Conservation (phyloP, 164 flowering plant species). For the Echeveria elegans region DNA sequence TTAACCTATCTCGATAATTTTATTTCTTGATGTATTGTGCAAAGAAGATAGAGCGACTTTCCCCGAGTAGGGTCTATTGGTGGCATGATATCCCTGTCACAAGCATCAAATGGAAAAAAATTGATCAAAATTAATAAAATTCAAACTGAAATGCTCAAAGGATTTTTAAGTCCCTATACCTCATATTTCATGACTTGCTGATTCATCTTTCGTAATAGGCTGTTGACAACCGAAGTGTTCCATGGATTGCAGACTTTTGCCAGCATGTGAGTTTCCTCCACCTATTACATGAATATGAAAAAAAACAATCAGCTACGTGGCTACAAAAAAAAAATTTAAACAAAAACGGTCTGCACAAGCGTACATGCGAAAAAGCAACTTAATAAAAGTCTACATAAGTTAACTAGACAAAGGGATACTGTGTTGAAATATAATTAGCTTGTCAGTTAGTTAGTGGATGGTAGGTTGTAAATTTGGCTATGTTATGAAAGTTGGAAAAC, state of each 20-base stretch:
- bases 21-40: conserved; percentile 56
- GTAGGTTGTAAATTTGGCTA: too few relatives aligned
- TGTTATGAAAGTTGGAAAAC: too few relatives aligned
- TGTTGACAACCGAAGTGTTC: conserved; percentile 45
- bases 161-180: conserved; percentile 31
- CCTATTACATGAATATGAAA: conserved; percentile 22
- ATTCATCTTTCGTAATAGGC: conserved; percentile 38
- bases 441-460: too few relatives aligned
- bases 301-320: neutral
- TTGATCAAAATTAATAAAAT: neutral
- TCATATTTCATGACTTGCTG: conserved; percentile 43
- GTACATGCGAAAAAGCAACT: too few relatives aligned
- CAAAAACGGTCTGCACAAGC: neutral
- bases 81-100: conserved; percentile 70
- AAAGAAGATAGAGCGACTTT: conserved; percentile 50
- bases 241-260: conserved; percentile 53
- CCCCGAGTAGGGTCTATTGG: conserved; percentile 47
- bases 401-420: too few relatives aligned
- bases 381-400: too few relatives aligned
- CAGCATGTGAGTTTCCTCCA: conserved; percentile 12
- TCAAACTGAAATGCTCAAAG: neutral
- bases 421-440: too few relatives aligned
- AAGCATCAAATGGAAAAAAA: neutral
- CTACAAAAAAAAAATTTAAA: neutral
- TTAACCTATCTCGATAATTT: conserved; percentile 64